Percentiles rank a stretch among this genome's conserved stretches.
Evolutionary conservation across 2,329 filamentous ascomycete genomes (phyloP).

Genomic region (Pseudogymnoascus sp.): DNA sequence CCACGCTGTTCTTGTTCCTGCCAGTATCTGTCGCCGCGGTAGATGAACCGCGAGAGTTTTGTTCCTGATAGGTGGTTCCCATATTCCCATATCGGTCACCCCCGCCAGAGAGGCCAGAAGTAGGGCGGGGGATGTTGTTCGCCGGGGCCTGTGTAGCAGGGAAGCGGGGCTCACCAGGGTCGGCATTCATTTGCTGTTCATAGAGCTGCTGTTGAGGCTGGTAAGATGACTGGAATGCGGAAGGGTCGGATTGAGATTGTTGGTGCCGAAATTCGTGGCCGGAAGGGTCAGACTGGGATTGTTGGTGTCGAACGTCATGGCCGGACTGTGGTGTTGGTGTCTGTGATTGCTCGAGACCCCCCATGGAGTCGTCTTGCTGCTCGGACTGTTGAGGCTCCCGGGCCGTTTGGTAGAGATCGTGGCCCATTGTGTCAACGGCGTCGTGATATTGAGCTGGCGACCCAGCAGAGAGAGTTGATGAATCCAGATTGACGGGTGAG

Average conservation of each 20-base stretch:
- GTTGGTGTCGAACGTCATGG: conserved; percentile 20
- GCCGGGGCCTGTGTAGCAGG: conserved; percentile 25
- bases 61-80: conserved; percentile 24
- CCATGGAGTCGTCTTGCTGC: conserved; percentile 23
- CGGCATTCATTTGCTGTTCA: conserved; percentile 13
- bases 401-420: conserved; percentile 36
- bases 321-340: conserved; percentile 22
- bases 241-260: conserved; percentile 9
- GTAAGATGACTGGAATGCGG: conserved; percentile 25
- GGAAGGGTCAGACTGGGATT: conserved; percentile 23
- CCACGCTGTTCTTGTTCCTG: conserved; percentile 57
- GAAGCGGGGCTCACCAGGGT: conserved; percentile 23
- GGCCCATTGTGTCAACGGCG: conserved; percentile 38
- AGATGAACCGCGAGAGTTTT: conserved; percentile 22
- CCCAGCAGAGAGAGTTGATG: conserved; percentile 39
- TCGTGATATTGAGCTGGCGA: conserved; percentile 45
- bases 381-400: conserved; percentile 24
- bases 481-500: conserved; percentile 40
- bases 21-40: conserved; percentile 18
- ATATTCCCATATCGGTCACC: conserved; percentile 24
- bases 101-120: conserved; percentile 26
- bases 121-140: conserved; percentile 25
- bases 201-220: conserved; percentile 20
- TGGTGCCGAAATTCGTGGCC: neutral
- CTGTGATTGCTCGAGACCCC: conserved; percentile 24